Base-by-base conservation (phyloP, 805 yeast species). In the Metschnikowia baotianmanensis region DNA sequence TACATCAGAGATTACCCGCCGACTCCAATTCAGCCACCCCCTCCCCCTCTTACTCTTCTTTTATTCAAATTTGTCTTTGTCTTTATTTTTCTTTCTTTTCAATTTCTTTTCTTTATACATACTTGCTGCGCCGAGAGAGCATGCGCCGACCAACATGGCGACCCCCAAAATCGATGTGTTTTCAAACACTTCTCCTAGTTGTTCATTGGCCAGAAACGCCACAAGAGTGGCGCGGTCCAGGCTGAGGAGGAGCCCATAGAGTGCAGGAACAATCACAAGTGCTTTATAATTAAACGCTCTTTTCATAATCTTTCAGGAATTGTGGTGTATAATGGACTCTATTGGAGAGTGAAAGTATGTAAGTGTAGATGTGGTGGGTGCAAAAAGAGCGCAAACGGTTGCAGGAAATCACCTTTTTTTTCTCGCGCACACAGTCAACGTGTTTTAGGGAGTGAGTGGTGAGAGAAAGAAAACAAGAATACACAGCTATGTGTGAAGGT, bases 91-190 rank as follows among this genome's bases (percentile, higher is more conserved):
- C 31, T 28, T 28, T 16, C 17, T 6, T 7, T 7, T 7, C 6
- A 6, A 15, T 17, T 22, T 22, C 22, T 13, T 17, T 24, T 16
- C 13, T 36, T 3, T 5, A 15, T 46, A 62, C 50, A 22, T 53
- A 59, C 63, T 48, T 7, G 63, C 58, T n/a, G 70, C 69, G 2
- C 72, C 72, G n/a, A 65, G 49, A 4, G 63, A 50, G 36, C 51
- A 57, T 30, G 61, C 54, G 7, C 63, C 53, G 24, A 51, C 51
- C 8, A 64, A 38, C 37, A 64, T 34, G 22, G 55, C 52, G 8
- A 50, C 52, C 37, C 63, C 67, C 42, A 59, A 39, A 6, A 40
- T 44, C 1, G 56, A 31, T 3, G 53, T 40, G 6, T 31, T 34
- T 10, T 59, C 61, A 40, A 51, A 63, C 29, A 48, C 54, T 1